Evolutionary conservation across 2,329 filamentous ascomycete genomes (phyloP).

Genomic region (Aureobasidium melanogenum): DNA sequence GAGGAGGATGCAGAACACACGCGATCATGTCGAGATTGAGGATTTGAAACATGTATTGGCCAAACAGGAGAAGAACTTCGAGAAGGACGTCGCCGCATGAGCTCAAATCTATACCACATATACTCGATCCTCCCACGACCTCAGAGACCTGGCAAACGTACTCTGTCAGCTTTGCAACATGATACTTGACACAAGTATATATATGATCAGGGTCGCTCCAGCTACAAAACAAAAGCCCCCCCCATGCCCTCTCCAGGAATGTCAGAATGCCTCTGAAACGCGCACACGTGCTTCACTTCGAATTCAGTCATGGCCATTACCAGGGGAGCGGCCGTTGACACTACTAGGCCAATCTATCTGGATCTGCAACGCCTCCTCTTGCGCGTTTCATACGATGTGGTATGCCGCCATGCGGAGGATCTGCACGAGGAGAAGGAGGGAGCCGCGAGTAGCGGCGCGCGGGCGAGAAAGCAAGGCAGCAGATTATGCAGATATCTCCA

Average conservation of each 20-base stretch:
- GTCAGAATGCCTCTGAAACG: background rate
- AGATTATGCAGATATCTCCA: background rate
- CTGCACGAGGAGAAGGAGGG: background rate
- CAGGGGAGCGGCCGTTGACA: background rate
- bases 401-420: conserved; percentile 10
- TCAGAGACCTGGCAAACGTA: background rate
- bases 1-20: conserved; percentile 27
- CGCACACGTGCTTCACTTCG: background rate
- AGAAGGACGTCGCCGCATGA: background rate
- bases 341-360: conserved; percentile 4
- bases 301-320: background rate
- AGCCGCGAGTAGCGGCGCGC: background rate
- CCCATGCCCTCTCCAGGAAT: background rate
- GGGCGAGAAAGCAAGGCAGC: background rate
- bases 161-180: background rate
- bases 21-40: conserved; percentile 26
- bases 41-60: conserved; percentile 17
- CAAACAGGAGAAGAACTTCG: background rate
- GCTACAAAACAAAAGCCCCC: background rate
- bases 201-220: background rate
- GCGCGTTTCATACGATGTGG: conserved; percentile 3
- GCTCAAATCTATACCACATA: background rate
- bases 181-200: background rate
- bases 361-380: conserved; percentile 8
- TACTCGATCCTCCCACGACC: too few relatives aligned